Percentiles rank a stretch among this genome's conserved stretches.
phyloP scores from a whole-genome alignment of 768 basidiomycete species.

The Gautieria morchelliformis region DNA sequence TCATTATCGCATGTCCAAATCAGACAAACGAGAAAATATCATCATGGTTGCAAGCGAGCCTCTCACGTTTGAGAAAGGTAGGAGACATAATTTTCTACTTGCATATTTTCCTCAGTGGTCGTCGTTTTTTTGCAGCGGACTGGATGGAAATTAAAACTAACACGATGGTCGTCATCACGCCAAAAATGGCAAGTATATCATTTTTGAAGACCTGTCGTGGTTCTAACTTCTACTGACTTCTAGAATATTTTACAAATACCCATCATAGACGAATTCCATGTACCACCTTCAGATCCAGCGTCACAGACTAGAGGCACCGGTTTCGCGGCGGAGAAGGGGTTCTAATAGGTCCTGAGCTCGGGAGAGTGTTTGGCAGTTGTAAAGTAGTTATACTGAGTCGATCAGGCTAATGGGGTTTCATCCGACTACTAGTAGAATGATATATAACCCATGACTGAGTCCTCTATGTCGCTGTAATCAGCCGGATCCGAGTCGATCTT shows the following conservation, averaged over 20 bases:
- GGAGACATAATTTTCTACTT: slow-evolving; percentile 4
- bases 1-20: slow-evolving; percentile 91
- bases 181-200: slow-evolving; percentile 50
- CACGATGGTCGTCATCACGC: slow-evolving; percentile 89
- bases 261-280: slow-evolving; percentile 87
- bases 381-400: no score
- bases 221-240: background rate
- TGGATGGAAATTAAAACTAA: slow-evolving; percentile 99
- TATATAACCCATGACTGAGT: no score
- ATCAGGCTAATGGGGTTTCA: no score
- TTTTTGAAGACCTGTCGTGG: background rate
- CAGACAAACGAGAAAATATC: slow-evolving; percentile 92
- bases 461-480: no score
- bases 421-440: no score
- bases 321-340: slow-evolving; percentile 83
- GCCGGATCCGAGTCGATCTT: no score
- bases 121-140: slow-evolving; percentile 56
- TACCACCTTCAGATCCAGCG: slow-evolving; percentile 76
- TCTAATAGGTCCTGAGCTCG: slow-evolving; percentile 18
- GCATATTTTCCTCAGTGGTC: background rate
- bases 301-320: slow-evolving; percentile 60
- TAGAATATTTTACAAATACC: slow-evolving; percentile 84
- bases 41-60: slow-evolving; percentile 95
- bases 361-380: no score
- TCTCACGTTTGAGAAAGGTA: slow-evolving; percentile 91